Percentiles rank a stretch among this genome's conserved stretches.
phyloP scores from a whole-genome alignment of 257 asterid genomes.

The Euphrasia confusa region DNA sequence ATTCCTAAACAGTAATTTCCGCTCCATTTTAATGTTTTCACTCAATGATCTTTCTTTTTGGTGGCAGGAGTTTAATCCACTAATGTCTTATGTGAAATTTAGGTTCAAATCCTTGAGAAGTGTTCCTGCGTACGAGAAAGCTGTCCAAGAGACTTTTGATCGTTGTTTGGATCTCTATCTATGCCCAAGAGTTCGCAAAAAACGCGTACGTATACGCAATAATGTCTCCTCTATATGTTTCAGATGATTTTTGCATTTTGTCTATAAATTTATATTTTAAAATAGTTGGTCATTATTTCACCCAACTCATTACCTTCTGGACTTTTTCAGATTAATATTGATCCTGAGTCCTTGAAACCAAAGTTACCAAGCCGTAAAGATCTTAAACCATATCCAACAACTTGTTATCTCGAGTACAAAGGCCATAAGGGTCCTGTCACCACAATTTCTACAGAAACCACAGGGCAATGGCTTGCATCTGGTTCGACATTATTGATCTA shows the following conservation, averaged over 20 bases:
- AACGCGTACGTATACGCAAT: slow-evolving; percentile 58
- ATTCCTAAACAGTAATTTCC: slow-evolving; percentile 68
- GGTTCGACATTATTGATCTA: slow-evolving; percentile 37
- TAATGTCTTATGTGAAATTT: slow-evolving; percentile 22
- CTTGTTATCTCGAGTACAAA: slow-evolving; percentile 87
- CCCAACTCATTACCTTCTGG: slow-evolving; percentile 5
- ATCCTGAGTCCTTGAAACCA: slow-evolving; percentile 92
- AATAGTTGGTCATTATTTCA: neutral
- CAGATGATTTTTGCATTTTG: slow-evolving; percentile 5
- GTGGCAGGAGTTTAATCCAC: neutral
- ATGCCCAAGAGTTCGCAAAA: slow-evolving; percentile 80
- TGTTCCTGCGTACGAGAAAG: slow-evolving; percentile 87
- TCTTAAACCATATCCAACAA: slow-evolving; percentile 84
- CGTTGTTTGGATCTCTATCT: slow-evolving; percentile 94
- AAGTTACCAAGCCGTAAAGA: slow-evolving; percentile 89
- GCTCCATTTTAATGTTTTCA: slow-evolving; percentile 12
- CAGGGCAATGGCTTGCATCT: slow-evolving; percentile 97
- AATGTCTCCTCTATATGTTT: slow-evolving; percentile 14
- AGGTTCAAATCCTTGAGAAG: slow-evolving; percentile 73
- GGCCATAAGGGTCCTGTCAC: slow-evolving; percentile 92
- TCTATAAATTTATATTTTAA: slow-evolving; percentile 13
- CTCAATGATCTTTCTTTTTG: slow-evolving; percentile 9
- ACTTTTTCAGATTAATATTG: slow-evolving; percentile 72
- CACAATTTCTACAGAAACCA: slow-evolving; percentile 66
- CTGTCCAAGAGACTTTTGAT: slow-evolving; percentile 72